Conservation (phyloP, 306 rosid species). For the Ziziphus jujuba region DNA sequence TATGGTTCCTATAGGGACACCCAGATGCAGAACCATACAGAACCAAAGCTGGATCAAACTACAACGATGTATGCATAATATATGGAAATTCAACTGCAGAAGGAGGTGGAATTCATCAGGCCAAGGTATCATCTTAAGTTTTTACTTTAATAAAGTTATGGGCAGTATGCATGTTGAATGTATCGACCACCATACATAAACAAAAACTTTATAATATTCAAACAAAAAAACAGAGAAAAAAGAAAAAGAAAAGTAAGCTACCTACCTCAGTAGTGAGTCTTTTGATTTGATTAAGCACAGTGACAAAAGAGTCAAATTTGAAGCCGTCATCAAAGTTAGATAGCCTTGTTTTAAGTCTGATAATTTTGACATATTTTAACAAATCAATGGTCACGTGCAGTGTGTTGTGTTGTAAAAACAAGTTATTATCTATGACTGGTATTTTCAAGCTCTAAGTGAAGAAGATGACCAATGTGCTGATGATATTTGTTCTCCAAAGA, state of each 20-base stretch:
- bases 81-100: slow-evolving; percentile 45
- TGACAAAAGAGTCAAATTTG: too few relatives aligned
- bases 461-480: slow-evolving; percentile 31
- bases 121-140: slow-evolving; percentile 31
- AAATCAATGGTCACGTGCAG: neutral
- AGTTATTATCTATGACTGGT: neutral
- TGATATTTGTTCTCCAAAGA: slow-evolving; percentile 10
- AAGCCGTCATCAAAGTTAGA: too few relatives aligned
- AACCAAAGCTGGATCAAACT: slow-evolving; percentile 40
- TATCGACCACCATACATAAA: neutral
- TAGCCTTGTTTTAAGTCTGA: neutral
- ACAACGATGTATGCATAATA: slow-evolving; percentile 52
- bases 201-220: too few relatives aligned
- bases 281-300: too few relatives aligned
- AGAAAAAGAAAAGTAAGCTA: too few relatives aligned
- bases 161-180: neutral
- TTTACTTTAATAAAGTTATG: slow-evolving; percentile 4
- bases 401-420: neutral
- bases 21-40: slow-evolving; percentile 45
- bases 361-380: neutral
- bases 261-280: too few relatives aligned
- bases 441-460: slow-evolving; percentile 22
- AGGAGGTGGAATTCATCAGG: slow-evolving; percentile 14
- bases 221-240: too few relatives aligned
- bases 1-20: slow-evolving; percentile 41